These are phyloP conservation scores for Zasmidium citrigriseum DNA, from an alignment of 2,329 filamentous ascomycete genomes.

Conservation along the genomic window DNA sequence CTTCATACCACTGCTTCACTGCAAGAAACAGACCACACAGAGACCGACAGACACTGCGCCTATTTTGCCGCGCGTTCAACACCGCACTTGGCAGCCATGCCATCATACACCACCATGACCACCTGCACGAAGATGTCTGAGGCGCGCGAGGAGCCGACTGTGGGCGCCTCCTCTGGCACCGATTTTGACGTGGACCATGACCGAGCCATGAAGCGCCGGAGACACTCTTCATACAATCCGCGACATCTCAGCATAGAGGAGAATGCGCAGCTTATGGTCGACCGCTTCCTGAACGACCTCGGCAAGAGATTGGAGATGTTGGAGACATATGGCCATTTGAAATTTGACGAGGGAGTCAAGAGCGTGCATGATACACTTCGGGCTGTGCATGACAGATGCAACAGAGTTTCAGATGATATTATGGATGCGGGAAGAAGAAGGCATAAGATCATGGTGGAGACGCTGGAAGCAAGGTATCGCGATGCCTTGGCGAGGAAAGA, in stretches of 20 bases:
- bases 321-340: slow-evolving; percentile 81
- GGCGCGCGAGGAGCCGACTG: slow-evolving; percentile 46
- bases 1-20: neutral
- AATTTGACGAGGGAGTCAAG: slow-evolving; percentile 79
- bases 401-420: slow-evolving; percentile 84
- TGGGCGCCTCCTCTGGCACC: slow-evolving; percentile 39
- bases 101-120: slow-evolving; percentile 12
- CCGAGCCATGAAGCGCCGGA: slow-evolving; percentile 40
- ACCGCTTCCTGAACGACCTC: slow-evolving; percentile 80
- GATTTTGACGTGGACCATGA: slow-evolving; percentile 37
- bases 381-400: slow-evolving; percentile 83
- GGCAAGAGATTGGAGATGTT: slow-evolving; percentile 84
- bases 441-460: slow-evolving; percentile 88
- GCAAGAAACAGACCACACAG: neutral
- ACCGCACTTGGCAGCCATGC: slow-evolving; percentile 1
- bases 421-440: slow-evolving; percentile 82
- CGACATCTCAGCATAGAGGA: slow-evolving; percentile 49
- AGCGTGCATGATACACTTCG: slow-evolving; percentile 84
- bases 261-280: slow-evolving; percentile 57
- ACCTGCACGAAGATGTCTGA: slow-evolving; percentile 29
- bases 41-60: neutral
- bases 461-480: slow-evolving; percentile 82
- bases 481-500: slow-evolving; percentile 82
- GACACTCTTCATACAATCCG: slow-evolving; percentile 50
- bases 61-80: neutral